Conservation (phyloP, 306 rosid species). For the Vigna hirtella region DNA sequence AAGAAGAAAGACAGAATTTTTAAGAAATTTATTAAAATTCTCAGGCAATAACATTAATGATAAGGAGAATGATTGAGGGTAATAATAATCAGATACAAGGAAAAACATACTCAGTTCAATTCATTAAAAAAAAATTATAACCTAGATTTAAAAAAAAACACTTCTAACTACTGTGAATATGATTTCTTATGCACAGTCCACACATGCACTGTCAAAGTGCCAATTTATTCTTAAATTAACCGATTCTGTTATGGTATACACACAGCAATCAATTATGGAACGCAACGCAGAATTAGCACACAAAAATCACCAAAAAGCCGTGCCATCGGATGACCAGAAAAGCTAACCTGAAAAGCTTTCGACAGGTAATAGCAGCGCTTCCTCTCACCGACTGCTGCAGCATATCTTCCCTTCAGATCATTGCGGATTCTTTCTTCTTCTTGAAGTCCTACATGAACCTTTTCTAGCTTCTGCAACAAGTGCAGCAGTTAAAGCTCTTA, state of each 20-base stretch:
- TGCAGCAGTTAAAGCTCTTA: slow-evolving; percentile 32
- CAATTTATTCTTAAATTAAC: too few species aligned
- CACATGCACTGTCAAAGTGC: too few species aligned
- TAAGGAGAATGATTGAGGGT: not conserved
- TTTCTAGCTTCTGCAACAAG: slow-evolving; percentile 73
- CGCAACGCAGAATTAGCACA: slow-evolving; percentile 17
- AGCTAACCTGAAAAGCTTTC: slow-evolving; percentile 82
- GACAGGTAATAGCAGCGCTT: slow-evolving; percentile 71
- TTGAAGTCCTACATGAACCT: slow-evolving; percentile 64
- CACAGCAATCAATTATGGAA: slow-evolving; percentile 6
- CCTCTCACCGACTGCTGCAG: slow-evolving; percentile 67
- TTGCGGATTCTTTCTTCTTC: slow-evolving; percentile 67
- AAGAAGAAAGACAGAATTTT: not conserved
- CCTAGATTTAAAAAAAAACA: not conserved
- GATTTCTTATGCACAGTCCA: not conserved
- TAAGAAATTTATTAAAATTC: not conserved
- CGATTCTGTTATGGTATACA: not conserved
- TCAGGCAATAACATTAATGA: not conserved
- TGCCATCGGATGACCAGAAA: not conserved
- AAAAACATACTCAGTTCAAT: too few species aligned
- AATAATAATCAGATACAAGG: not conserved
- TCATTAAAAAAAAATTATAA: not conserved
- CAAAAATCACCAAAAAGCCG: not conserved
- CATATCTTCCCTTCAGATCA: slow-evolving; percentile 65
- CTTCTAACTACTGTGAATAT: not conserved